These are phyloP conservation scores for Ceratobasidium sp. DNA, from an alignment of 1,284 basidiomycete species.

Conservation along the genomic window DNA sequence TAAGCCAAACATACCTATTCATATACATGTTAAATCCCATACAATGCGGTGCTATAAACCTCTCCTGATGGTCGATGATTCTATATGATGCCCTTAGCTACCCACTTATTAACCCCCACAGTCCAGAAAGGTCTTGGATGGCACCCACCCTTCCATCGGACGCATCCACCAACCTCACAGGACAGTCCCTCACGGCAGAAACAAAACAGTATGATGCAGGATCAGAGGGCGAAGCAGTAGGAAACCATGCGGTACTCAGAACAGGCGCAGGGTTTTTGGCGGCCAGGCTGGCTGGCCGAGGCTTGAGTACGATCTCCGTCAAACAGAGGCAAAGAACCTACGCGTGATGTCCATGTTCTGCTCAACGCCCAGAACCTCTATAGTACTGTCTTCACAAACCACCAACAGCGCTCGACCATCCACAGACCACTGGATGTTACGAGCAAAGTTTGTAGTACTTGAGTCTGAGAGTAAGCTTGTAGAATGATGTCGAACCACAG, in stretches of 20 bases:
- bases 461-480: neutral
- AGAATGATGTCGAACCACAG: neutral
- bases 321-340: neutral
- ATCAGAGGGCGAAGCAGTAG: slow-evolving; percentile 64
- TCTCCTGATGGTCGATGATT: slow-evolving; percentile 89
- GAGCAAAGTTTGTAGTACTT: neutral
- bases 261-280: slow-evolving; percentile 68
- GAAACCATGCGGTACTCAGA: slow-evolving; percentile 82
- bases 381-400: slow-evolving; percentile 66
- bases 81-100: slow-evolving; percentile 88
- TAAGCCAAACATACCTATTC: slow-evolving; percentile 60
- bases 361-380: slow-evolving; percentile 56
- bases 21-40: slow-evolving; percentile 77
- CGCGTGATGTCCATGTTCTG: slow-evolving; percentile 34
- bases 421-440: slow-evolving; percentile 56
- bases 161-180: slow-evolving; percentile 82
- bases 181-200: slow-evolving; percentile 79
- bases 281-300: slow-evolving; percentile 46
- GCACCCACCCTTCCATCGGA: slow-evolving; percentile 75
- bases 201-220: slow-evolving; percentile 80
- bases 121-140: too few relatives aligned
- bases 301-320: neutral
- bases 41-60: slow-evolving; percentile 83
- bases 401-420: slow-evolving; percentile 66
- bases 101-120: neutral